A percentile compares a stretch with the other conserved stretches of the same genome.
Conservation (phyloP, 768 basidiomycete genomes). For the Omphalotus guepiniiformis region DNA sequence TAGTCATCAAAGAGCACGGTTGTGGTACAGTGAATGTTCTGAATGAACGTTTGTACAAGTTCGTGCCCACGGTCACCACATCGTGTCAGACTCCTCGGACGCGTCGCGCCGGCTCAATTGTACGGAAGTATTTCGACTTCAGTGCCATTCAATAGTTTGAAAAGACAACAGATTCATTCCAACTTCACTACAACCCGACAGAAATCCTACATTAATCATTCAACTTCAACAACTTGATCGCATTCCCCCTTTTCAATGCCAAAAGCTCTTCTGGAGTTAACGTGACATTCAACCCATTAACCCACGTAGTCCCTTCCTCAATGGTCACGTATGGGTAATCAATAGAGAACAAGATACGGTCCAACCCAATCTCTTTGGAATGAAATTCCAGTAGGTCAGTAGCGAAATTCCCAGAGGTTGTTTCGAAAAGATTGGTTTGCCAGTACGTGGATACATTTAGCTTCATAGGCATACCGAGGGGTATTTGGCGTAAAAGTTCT, state of each 20-base stretch:
- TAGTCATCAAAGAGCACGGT: too few species aligned
- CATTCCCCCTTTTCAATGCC: conserved; percentile 5
- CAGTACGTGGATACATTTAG: conserved; percentile 34
- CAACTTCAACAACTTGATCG: conserved; percentile 6
- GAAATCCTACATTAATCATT: not conserved
- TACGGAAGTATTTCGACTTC: too few species aligned
- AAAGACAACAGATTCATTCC: too few species aligned
- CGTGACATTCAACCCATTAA: conserved; percentile 6
- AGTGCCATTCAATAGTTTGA: too few species aligned
- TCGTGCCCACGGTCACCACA: too few species aligned
- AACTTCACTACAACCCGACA: too few species aligned
- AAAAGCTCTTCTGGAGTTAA: conserved; percentile 4
- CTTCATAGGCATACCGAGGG: conserved; percentile 29
- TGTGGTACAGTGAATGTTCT: too few species aligned
- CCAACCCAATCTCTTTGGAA: conserved; percentile 33
- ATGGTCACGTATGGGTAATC: conserved; percentile 28
- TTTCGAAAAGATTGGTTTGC: conserved; percentile 36
- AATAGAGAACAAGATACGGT: conserved; percentile 38
- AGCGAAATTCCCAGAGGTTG: conserved; percentile 37
- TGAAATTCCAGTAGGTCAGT: conserved; percentile 36
- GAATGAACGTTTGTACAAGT: too few species aligned
- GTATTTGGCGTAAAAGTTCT: not conserved
- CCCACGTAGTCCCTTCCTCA: conserved; percentile 9
- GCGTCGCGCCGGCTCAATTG: too few species aligned
- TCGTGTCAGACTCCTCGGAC: too few species aligned